Conservation (phyloP, 1,284 basidiomycete species). For the Cutaneotrichosporon daszewskae region DNA sequence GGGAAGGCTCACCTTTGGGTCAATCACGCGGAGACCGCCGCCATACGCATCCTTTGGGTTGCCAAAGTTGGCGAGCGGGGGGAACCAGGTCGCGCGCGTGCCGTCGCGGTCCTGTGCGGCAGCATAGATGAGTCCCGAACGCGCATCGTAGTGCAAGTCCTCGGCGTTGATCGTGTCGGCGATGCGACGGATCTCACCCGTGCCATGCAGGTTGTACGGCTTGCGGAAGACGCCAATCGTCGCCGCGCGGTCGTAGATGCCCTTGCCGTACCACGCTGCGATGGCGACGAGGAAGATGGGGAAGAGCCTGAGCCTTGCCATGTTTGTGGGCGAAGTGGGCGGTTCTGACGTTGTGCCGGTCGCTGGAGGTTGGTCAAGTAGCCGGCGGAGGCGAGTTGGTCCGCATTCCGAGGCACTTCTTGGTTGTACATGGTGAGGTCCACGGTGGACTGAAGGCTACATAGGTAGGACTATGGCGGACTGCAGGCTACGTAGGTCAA, state of each 20-base stretch:
- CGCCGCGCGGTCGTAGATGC: slow-evolving; percentile 9
- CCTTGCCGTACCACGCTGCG: slow-evolving; percentile 2
- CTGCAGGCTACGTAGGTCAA: too few species aligned
- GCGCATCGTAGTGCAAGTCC: slow-evolving; percentile 12
- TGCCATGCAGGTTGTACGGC: neutral
- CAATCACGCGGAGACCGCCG: slow-evolving; percentile 17
- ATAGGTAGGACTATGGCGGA: too few species aligned
- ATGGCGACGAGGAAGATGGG: slow-evolving; percentile 4
- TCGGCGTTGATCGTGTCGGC: slow-evolving; percentile 13
- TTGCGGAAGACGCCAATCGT: slow-evolving; percentile 11
- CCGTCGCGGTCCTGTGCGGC: slow-evolving; percentile 10
- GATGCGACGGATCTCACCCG: slow-evolving; percentile 5
- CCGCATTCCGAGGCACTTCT: too few species aligned
- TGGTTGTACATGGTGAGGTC: too few species aligned
- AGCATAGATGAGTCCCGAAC: slow-evolving; percentile 9
- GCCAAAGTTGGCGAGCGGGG: slow-evolving; percentile 18
- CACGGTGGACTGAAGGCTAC: too few species aligned
- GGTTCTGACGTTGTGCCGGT: too few species aligned
- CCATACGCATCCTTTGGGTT: slow-evolving; percentile 7
- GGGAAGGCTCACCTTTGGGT: slow-evolving; percentile 22
- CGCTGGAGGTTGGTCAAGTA: too few species aligned
- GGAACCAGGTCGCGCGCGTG: slow-evolving; percentile 34
- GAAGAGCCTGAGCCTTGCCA: slow-evolving; percentile 4
- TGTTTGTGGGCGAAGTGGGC: too few species aligned
- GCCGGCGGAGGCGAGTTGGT: too few species aligned